Conservation (phyloP, 1,284 basidiomycete genomes). For the Butyriboletus appendiculatus region DNA sequence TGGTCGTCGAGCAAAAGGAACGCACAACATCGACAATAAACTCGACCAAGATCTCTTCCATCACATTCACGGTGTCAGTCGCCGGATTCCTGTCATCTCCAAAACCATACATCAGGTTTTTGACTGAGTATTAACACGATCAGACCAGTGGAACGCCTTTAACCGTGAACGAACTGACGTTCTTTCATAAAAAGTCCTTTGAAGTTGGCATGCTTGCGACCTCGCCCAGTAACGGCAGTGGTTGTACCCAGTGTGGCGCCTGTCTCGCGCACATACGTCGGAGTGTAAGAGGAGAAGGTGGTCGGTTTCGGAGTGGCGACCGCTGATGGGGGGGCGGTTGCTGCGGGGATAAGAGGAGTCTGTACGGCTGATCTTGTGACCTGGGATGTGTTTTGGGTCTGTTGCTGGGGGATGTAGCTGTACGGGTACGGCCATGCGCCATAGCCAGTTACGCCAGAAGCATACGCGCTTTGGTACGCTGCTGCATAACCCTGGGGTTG, state of each 20-base stretch:
- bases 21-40: conserved; percentile 87
- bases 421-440: conserved; percentile 61
- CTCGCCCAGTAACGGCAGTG: conserved; percentile 44
- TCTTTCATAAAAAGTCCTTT: conserved; percentile 79
- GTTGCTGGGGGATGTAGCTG: conserved; percentile 51
- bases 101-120: conserved; percentile 93
- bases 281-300: conserved; percentile 55
- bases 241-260: conserved; percentile 35
- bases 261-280: conserved; percentile 57
- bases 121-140: conserved; percentile 51
- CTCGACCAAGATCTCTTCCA: conserved; percentile 93
- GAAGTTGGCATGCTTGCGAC: conserved; percentile 62
- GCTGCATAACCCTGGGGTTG: conserved; percentile 43
- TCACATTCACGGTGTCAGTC: conserved; percentile 84
- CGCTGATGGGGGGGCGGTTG: conserved; percentile 20
- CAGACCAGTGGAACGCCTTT: conserved; percentile 6
- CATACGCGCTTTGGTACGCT: conserved; percentile 45
- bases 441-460: conserved; percentile 51
- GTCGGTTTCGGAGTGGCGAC: conserved; percentile 26
- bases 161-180: conserved; percentile 47
- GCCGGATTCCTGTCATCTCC: conserved; percentile 89
- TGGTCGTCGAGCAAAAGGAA: conserved; percentile 27
- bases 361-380: conserved; percentile 39
- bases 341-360: conserved; percentile 29
- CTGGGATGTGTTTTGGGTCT: conserved; percentile 33